Evolutionary conservation across 2,329 filamentous ascomycete genomes (phyloP), one percentile per base, ranked within the genome.

Genomic region (Penicillium janthinellum): DNA sequence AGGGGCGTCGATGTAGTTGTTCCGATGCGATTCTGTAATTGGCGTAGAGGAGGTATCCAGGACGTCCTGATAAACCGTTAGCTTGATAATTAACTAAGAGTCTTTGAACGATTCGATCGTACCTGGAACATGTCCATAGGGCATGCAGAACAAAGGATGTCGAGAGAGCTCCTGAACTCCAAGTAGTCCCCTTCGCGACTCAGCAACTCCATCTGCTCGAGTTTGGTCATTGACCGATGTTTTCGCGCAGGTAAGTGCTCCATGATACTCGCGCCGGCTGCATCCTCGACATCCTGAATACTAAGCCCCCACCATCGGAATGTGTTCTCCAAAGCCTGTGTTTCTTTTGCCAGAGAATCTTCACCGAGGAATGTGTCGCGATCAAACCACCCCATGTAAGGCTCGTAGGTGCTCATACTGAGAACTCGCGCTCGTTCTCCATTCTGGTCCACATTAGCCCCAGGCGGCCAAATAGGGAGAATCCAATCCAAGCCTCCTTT

Each of bases 401-500:
- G 76, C 35, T 83, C 78, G 69, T 96, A 97, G 0, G 93, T 96
- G 54, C 86, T 85, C 70, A 91, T 81, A 72, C 95, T 99, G 54
- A 94, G 82, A 11, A 96, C 90, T 25, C 93, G 87, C 44, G 94
- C 81, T 10, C 83, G 84, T 56, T 90, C 82, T 1, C 90, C 88
- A 47, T 88, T 75, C 54, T 84, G 80, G 67, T 94, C 88, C 3
- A 88, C 70, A 69, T 94, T 90, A 25, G 82, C 82, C 0, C 90
- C 90, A 47, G 83, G 84, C 8, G 91, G 90, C 87, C 88, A 94
- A 58, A 89, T 84, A 50, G 89, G 86, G 67, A 90, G 88, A 68
- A 96, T 91, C 94, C 96, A 99, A 68, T 94, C 90, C 47, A 96
- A 84, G 0, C 95, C 94, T 20, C 90, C 90, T 67, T 90, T 90